Base-by-base conservation (phyloP, 2,329 filamentous ascomycete genomes). In the Macroventuria anomochaeta region DNA sequence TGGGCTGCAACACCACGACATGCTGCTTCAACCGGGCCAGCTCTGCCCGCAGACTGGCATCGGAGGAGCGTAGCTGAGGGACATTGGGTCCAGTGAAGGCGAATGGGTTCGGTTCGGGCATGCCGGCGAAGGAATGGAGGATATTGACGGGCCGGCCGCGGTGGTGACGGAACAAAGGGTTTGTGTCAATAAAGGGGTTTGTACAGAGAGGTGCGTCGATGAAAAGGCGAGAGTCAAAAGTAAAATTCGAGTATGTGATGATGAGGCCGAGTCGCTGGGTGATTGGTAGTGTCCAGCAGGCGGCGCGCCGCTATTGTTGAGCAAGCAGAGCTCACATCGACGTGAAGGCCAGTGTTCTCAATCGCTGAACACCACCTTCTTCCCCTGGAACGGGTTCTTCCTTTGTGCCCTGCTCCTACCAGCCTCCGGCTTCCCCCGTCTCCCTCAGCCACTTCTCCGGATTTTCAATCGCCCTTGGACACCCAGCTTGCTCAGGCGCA, bases 281-380 rank as follows among this genome's bases (percentile, higher is more conserved):
- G 8, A n/a, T 37, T 39, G 34, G 10, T 48, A 48, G 40, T 48
- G 46, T 48, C 23, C 29, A 46, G 20, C 18, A 46, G 43, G 13
- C 33, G 25, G 7, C 37, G 29, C 40, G 2, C 13, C n/a, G n/a
- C n/a, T n/a, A n/a, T n/a, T n/a, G n/a, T n/a, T n/a, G n/a, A n/a
- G n/a, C n/a, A n/a, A n/a, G n/a, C n/a, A n/a, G n/a, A n/a, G n/a
- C n/a, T 21, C 18, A 6, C 6, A 7, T 26, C 12, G 37, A 36
- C 36, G 31, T 46, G 42, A 46, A 53, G 26, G 49, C 6, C 28
- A 32, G 36, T 12, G 3, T 28, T 13, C 5, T 28, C 33, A 51
- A 12, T 51, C 33, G 12, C 25, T 17, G 29, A 36, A 52, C 2
- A 36, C 41, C 8, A 33, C 17, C 7, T 31, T 34, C 0, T 36